Evolutionary conservation across 2,329 filamentous ascomycete genomes (phyloP).

Genomic region (Phoma herbarum): DNA sequence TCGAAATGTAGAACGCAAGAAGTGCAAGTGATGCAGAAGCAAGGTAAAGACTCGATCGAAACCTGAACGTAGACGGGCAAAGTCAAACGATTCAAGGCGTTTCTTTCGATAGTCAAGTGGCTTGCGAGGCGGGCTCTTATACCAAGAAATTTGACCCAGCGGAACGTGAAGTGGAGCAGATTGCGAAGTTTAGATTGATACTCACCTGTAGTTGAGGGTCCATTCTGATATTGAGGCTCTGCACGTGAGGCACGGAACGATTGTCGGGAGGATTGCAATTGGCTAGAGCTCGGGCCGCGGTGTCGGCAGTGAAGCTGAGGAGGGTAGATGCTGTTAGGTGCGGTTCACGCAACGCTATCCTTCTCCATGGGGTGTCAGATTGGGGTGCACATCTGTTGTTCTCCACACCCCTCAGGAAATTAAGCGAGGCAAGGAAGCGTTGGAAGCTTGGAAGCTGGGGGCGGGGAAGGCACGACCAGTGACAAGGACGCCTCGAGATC

Average conservation of each 20-base stretch:
- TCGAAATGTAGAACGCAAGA: slow-evolving; percentile 5
- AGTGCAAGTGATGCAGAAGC: slow-evolving; percentile 3
- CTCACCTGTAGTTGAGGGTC: slow-evolving; percentile 20
- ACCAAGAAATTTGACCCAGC: slow-evolving; percentile 2
- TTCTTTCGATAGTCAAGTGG: slow-evolving; percentile 16
- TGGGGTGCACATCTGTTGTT: slow-evolving; percentile 17
- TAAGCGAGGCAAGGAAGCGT: slow-evolving; percentile 24
- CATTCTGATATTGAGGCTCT: slow-evolving; percentile 23
- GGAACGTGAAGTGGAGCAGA: slow-evolving; percentile 1
- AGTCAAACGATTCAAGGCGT: slow-evolving; percentile 18
- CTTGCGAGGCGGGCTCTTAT: slow-evolving; percentile 20
- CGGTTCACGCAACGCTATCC: slow-evolving; percentile 9
- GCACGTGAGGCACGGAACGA: slow-evolving; percentile 11
- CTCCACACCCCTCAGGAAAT: slow-evolving; percentile 10
- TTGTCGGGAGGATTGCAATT: slow-evolving; percentile 25
- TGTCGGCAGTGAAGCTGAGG: slow-evolving; percentile 9
- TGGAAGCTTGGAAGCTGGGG: slow-evolving; percentile 19
- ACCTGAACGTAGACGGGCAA: slow-evolving; percentile 17
- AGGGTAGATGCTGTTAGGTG: slow-evolving; percentile 5
- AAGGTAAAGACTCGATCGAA: slow-evolving; percentile 3
- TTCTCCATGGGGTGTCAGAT: slow-evolving; percentile 24
- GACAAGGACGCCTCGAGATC: slow-evolving; percentile 20
- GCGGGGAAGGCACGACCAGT: slow-evolving; percentile 20
- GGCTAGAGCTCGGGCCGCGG: slow-evolving; percentile 27
- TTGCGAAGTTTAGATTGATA: slow-evolving; percentile 7